Base-by-base conservation (phyloP, 1,284 basidiomycete genomes). In the Sporisorium exsertum region DNA sequence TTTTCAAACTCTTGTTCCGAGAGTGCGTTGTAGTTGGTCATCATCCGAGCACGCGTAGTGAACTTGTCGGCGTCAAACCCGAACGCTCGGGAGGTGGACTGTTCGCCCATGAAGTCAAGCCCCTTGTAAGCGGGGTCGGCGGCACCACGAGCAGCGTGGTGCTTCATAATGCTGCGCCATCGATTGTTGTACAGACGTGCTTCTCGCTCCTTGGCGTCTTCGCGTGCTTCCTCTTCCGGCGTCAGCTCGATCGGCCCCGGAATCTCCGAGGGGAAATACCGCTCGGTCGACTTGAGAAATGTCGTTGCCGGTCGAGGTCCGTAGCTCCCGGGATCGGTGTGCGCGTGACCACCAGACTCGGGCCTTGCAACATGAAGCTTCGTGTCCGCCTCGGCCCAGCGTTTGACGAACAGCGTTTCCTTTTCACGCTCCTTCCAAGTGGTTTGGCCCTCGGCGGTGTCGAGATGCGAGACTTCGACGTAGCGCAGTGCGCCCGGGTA, bases 1-100 rank as follows among this genome's bases (percentile, higher is more conserved):
- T 60, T 59, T 15, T 81, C 77, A 58, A 83, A 83, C 12, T 80
- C 58, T 15, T 56, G 47, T 12, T 83, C 78, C 26, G 59, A 51
- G 42, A 81, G 64, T 0, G 78, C 73, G 50, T 80, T 72, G 77
- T 80, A 83, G 73, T 83, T 80, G 62, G 74, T 74, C 61, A 79
- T 73, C 61, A 81, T 75, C 13, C 76, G 58, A 12, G 74, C 64
- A 2, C 60, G 60, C n/a, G 67, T 70, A 26, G 72, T 69, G 61
- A 73, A 83, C 37, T 72, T 67, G 27, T 75, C 69, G 15, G 58
- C 62, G 47, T 72, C 68, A 13, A 60, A 68, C 0, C 77, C 77
- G 20, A 76, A 78, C 0, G 70, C 70, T 2, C 54, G 53, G 18
- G 63, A 64, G 26, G 56, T 43, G 6, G 70, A 60, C 37, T 70